Conservation (phyloP, 345 rosid genomes). For the Syzygium oleosum region DNA sequence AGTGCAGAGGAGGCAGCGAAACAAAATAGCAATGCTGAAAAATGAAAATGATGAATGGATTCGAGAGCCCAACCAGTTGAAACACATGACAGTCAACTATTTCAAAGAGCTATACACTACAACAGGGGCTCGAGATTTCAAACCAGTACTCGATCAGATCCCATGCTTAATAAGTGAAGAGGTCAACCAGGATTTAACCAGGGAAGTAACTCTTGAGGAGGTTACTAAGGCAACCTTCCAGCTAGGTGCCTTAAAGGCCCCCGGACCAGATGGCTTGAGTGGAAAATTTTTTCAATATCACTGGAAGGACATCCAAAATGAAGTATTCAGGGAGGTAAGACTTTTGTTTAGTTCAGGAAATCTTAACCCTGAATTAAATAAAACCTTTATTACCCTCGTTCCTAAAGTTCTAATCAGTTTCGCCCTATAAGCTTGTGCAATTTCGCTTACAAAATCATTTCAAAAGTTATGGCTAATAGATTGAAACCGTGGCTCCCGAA, state of each 20-base stretch:
- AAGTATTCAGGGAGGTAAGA: not conserved
- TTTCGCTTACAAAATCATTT: not conserved
- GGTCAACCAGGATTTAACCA: not conserved
- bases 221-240: not conserved
- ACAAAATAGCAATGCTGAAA: not conserved
- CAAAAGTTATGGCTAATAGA: not conserved
- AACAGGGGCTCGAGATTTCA: rapidly evolving
- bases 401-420: not conserved
- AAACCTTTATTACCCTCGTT: not conserved
- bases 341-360: not conserved
- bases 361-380: not conserved
- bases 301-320: not conserved
- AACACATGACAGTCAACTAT: not conserved
- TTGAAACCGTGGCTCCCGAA: rapidly evolving
- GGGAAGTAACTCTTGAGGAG: not conserved
- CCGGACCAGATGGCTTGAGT: rapidly evolving
- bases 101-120: not conserved
- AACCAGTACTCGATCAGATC: not conserved
- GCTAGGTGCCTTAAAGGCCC: not conserved
- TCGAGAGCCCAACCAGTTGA: not conserved
- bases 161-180: not conserved
- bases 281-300: not conserved
- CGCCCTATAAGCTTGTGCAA: not conserved
- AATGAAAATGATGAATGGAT: not conserved
- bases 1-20: rapidly evolving